These are phyloP conservation scores for Penicillium soppii DNA, from an alignment of 495 filamentous ascomycete species.

Conservation along the genomic window DNA sequence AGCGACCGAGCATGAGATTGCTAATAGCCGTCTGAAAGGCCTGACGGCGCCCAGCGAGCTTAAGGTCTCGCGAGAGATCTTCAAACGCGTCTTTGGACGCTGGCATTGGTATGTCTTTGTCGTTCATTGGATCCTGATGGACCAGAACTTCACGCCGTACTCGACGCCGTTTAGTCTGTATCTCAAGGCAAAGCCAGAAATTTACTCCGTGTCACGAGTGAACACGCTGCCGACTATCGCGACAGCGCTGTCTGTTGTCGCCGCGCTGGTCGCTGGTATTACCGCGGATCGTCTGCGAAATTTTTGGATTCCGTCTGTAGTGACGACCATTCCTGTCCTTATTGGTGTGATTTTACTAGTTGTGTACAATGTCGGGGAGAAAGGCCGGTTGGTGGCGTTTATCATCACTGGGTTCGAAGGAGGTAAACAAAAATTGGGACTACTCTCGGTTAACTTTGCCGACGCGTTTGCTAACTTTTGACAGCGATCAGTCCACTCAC, in stretches of 20 bases:
- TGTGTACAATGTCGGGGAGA: conserved; percentile 29
- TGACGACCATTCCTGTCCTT: conserved; percentile 27
- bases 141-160: conserved; percentile 31
- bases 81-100: conserved; percentile 25
- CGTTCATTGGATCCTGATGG: conserved; percentile 29
- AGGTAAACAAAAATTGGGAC: conserved; percentile 17
- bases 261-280: conserved; percentile 25
- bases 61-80: conserved; percentile 16
- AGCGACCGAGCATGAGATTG: conserved; percentile 24
- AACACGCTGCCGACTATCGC: conserved; percentile 25
- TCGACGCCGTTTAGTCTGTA: conserved; percentile 29
- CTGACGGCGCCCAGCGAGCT: conserved; percentile 25
- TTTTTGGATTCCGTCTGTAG: conserved; percentile 29
- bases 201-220: conserved; percentile 18
- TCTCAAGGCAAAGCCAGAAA: conserved; percentile 27
- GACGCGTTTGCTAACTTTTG: neutral
- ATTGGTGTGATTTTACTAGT: conserved; percentile 27
- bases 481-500: conserved; percentile 33
- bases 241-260: conserved; percentile 32
- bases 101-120: conserved; percentile 33
- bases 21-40: conserved; percentile 25
- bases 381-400: conserved; percentile 30
- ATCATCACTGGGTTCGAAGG: conserved; percentile 33
- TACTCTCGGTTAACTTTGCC: neutral
- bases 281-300: conserved; percentile 24